A percentile compares a stretch with the other conserved stretches of the same genome.
These are phyloP conservation scores for Cercospora brassicicola DNA, from an alignment of 2,329 filamentous ascomycete genomes.

Conservation along the genomic window DNA sequence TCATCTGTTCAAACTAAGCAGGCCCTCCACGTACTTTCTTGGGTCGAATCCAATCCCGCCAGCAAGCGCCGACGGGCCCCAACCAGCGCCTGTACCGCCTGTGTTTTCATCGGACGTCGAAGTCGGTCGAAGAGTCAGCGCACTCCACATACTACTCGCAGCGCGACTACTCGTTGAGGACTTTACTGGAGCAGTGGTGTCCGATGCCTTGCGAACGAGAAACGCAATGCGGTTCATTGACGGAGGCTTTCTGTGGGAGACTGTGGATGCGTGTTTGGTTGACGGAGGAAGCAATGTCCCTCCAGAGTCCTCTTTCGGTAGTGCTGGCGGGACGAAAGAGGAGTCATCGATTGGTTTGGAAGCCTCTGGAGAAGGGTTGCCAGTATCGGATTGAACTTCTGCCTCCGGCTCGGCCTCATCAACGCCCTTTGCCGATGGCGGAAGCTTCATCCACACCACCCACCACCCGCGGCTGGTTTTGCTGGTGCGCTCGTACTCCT, in stretches of 20 bases:
- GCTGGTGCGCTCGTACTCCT: constrained; percentile 60
- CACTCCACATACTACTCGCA: constrained; percentile 36
- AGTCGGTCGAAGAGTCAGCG: constrained; percentile 26
- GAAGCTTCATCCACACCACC: constrained; percentile 64
- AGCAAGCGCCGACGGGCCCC: constrained; percentile 54
- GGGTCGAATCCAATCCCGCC: constrained; percentile 78
- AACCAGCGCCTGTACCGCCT: constrained; percentile 29
- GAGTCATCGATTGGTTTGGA: neutral
- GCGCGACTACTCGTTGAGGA: constrained; percentile 24
- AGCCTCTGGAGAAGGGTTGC: neutral
- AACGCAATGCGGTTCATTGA: constrained; percentile 44
- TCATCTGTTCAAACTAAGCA: constrained; percentile 62
- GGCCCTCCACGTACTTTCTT: constrained; percentile 69
- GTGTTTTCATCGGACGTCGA: constrained; percentile 26
- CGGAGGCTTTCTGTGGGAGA: constrained; percentile 4
- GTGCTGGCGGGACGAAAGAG: neutral
- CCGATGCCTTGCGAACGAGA: constrained; percentile 41
- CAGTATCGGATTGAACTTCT: neutral
- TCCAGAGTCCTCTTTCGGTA: constrained; percentile 19
- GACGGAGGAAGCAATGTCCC: constrained; percentile 16
- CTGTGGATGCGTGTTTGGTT: constrained; percentile 15
- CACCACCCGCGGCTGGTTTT: constrained; percentile 67
- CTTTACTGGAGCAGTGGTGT: constrained; percentile 16
- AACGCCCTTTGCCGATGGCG: constrained; percentile 28
- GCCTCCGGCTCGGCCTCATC: neutral